Conservation (phyloP, 202 grass and related monocot species). For the Zizania palustris region DNA sequence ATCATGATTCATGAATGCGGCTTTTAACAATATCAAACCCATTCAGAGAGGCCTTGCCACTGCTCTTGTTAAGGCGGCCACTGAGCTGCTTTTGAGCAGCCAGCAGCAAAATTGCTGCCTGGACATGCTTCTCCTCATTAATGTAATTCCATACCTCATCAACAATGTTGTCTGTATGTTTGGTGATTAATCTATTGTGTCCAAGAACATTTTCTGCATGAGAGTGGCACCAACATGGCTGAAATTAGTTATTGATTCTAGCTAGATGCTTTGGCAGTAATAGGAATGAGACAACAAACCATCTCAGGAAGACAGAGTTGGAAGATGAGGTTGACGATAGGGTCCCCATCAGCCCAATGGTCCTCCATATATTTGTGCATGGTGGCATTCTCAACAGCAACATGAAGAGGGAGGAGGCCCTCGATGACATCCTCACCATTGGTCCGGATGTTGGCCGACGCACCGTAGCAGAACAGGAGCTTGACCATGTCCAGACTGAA, state of each 20-base stretch:
- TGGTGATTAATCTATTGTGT: slow-evolving; percentile 31
- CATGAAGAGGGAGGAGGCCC: neutral
- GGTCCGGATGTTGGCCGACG: neutral
- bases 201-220: slow-evolving; percentile 45
- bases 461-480: neutral
- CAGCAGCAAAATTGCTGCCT: slow-evolving; percentile 38
- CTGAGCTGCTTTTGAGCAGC: slow-evolving; percentile 25
- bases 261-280: too few species aligned
- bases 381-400: too few species aligned
- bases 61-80: neutral
- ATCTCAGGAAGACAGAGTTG: too few species aligned
- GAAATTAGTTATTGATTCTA: too few species aligned
- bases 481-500: neutral
- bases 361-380: too few species aligned
- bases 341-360: too few species aligned
- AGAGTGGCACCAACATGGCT: too few species aligned
- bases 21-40: slow-evolving; percentile 5
- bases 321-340: too few species aligned
- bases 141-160: slow-evolving; percentile 41
- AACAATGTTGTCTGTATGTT: slow-evolving; percentile 27
- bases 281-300: too few species aligned
- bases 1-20: neutral
- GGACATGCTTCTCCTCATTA: slow-evolving; percentile 22
- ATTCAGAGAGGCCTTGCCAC: neutral
- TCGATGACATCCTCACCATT: neutral